phyloP scores from a whole-genome alignment of 139 green algal genomes.

The Coelastrella sp. region DNA sequence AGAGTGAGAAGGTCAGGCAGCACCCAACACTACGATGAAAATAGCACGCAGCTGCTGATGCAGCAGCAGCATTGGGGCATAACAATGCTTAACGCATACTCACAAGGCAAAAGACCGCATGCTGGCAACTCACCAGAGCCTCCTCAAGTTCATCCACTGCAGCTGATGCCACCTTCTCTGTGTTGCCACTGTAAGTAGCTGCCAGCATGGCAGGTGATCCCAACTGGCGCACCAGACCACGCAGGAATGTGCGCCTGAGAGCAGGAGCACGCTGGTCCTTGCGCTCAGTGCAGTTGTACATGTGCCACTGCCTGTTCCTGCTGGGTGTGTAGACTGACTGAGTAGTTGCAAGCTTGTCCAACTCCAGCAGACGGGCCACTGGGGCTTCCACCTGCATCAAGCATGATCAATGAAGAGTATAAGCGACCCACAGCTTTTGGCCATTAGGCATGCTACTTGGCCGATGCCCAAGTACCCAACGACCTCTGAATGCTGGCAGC shows the following conservation, averaged over 20 bases:
- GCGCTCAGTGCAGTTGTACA: constrained; percentile 70
- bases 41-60: too few species aligned
- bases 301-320: constrained; percentile 94
- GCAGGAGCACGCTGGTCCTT: constrained; percentile 27
- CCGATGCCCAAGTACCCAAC: too few species aligned
- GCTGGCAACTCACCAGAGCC: constrained; percentile 62
- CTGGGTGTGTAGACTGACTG: constrained; percentile 75
- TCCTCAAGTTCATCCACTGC: constrained; percentile 86
- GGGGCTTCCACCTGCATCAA: constrained; percentile 67
- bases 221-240: constrained; percentile 83
- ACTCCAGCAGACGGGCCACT: constrained; percentile 84
- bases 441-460: too few species aligned
- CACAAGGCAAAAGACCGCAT: too few species aligned
- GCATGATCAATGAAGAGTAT: too few species aligned
- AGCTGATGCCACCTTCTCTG: constrained; percentile 69
- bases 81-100: too few species aligned
- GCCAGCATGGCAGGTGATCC: constrained; percentile 76
- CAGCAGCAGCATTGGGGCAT: too few species aligned
- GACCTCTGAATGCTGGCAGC: too few species aligned
- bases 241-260: constrained; percentile 83
- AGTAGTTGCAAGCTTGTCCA: constrained; percentile 72
- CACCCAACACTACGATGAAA: too few species aligned
- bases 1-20: neutral
- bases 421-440: too few species aligned
- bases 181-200: constrained; percentile 79